These are phyloP conservation scores for Umbelopsis sp. DNA, from an alignment of 371 early-diverging fungal species.

Conservation along the genomic window DNA sequence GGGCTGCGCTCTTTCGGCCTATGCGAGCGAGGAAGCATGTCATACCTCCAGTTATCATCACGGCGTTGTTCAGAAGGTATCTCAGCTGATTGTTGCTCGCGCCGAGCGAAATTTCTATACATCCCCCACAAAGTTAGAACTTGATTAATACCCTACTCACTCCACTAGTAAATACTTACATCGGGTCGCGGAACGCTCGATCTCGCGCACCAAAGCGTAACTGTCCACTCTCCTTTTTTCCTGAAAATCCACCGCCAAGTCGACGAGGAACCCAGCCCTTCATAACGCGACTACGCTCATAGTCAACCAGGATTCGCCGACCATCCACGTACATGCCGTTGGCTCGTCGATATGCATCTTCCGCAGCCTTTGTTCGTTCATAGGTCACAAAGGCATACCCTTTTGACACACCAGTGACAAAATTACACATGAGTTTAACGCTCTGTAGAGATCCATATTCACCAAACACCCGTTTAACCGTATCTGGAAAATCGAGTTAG, in stretches of 20 bases:
- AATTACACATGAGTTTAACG: conserved; percentile 36
- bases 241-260: conserved; percentile 67
- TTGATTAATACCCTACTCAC: too few species aligned
- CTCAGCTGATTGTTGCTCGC: background rate
- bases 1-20: background rate
- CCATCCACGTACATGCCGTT: conserved; percentile 44
- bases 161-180: conserved; percentile 25
- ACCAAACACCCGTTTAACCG: conserved; percentile 36
- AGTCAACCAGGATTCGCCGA: conserved; percentile 58
- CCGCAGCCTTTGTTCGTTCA: conserved; percentile 30
- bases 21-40: background rate
- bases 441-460: conserved; percentile 39
- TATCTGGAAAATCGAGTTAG: conserved; percentile 21
- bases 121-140: background rate
- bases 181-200: conserved; percentile 54
- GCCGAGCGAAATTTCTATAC: background rate
- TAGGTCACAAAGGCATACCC: conserved; percentile 65
- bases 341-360: conserved; percentile 48
- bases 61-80: background rate
- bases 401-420: conserved; percentile 58
- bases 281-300: conserved; percentile 59
- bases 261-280: conserved; percentile 63
- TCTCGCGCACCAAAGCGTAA: conserved; percentile 66
- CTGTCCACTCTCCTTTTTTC: conserved; percentile 66
- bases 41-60: conserved; percentile 10